A percentile compares a stretch with the other conserved stretches of the same genome.
Evolutionary conservation across 345 rosid species (phyloP).

Genomic region (Gossypioides kirkii): DNA sequence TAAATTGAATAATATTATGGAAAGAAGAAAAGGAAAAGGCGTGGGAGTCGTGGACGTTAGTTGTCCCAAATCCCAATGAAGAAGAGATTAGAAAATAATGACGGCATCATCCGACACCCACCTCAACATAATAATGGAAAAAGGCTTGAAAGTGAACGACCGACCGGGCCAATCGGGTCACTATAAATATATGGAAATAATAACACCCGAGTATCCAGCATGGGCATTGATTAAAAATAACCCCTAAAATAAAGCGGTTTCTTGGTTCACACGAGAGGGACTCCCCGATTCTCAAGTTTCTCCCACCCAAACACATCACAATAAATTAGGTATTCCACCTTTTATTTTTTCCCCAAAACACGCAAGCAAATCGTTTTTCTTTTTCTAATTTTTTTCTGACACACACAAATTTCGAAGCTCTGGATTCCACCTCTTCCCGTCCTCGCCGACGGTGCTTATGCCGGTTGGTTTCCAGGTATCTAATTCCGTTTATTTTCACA

Average conservation of each 20-base stretch:
- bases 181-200: neutral
- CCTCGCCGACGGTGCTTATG: constrained; percentile 75
- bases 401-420: constrained; percentile 37
- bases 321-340: neutral
- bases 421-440: constrained; percentile 70
- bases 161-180: neutral
- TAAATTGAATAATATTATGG: neutral
- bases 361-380: neutral
- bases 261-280: constrained; percentile 1
- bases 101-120: neutral
- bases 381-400: neutral
- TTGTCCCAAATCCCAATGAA: neutral
- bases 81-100: neutral
- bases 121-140: neutral
- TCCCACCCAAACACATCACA: neutral
- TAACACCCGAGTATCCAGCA: too few relatives aligned
- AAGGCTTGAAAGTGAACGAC: neutral
- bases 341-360: neutral
- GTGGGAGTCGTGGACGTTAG: neutral
- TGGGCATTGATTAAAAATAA: neutral
- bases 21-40: neutral
- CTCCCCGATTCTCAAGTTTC: neutral
- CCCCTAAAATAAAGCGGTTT: neutral
- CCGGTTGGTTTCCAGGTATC: constrained; percentile 67
- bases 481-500: neutral